These are phyloP conservation scores for Pouteria campechiana DNA, from an alignment of 179 eudicot genomes.

Conservation along the genomic window DNA sequence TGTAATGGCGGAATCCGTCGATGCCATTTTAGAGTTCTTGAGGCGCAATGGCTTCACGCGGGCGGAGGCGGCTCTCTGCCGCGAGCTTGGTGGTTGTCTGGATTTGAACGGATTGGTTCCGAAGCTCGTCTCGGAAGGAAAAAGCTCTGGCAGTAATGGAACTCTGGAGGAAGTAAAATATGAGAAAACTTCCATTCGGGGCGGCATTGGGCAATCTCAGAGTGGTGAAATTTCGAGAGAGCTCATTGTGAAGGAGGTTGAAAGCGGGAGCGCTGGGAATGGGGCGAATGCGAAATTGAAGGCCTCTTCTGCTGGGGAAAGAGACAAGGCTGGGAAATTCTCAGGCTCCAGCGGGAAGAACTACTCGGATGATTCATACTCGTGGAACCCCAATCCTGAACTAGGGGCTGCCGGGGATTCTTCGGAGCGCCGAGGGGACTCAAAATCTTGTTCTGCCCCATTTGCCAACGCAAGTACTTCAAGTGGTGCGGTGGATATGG, in stretches of 20 bases:
- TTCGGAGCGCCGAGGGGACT: slow-evolving; percentile 20
- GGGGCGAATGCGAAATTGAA: slow-evolving; percentile 49
- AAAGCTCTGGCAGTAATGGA: slow-evolving; percentile 25
- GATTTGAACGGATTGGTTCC: slow-evolving; percentile 50
- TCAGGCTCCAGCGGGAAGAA: slow-evolving; percentile 34
- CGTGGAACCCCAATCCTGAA: slow-evolving; percentile 44
- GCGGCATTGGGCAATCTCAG: slow-evolving; percentile 17
- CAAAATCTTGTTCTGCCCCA: slow-evolving; percentile 25
- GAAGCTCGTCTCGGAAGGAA: slow-evolving; percentile 34
- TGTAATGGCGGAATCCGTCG: slow-evolving; percentile 64
- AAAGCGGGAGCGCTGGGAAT: slow-evolving; percentile 40
- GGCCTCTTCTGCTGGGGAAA: slow-evolving; percentile 11
- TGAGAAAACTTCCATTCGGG: slow-evolving; percentile 11
- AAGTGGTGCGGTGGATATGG: slow-evolving; percentile 31
- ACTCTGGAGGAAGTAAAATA: slow-evolving; percentile 21
- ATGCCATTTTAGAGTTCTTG: slow-evolving; percentile 54
- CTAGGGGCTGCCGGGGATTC: slow-evolving; percentile 21
- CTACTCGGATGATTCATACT: slow-evolving; percentile 42
- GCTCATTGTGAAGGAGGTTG: slow-evolving; percentile 87
- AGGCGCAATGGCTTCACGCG: slow-evolving; percentile 59
- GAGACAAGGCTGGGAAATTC: slow-evolving; percentile 12
- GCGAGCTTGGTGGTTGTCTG: slow-evolving; percentile 48
- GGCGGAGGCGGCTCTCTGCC: slow-evolving; percentile 84
- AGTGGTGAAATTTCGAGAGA: slow-evolving; percentile 45
- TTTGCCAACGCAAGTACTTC: slow-evolving; percentile 12